phyloP scores from a whole-genome alignment of 1,284 basidiomycete species.

The Butyriboletus appendiculatus region DNA sequence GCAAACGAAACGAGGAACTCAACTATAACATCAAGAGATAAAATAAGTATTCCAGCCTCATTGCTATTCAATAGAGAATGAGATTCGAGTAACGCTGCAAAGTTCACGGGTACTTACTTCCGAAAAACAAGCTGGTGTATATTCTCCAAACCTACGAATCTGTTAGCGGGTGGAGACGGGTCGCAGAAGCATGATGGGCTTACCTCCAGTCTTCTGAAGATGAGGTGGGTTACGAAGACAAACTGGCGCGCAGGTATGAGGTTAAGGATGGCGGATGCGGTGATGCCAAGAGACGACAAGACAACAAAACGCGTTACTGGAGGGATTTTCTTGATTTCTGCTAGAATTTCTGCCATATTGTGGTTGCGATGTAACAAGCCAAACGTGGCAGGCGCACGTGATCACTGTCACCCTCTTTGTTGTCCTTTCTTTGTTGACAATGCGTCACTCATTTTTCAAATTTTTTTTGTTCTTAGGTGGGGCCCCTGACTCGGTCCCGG shows the following conservation, averaged over 20 bases:
- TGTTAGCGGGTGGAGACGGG: not conserved
- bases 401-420: not conserved
- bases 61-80: constrained; percentile 39
- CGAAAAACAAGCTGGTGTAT: constrained; percentile 77
- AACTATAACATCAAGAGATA: constrained; percentile 80
- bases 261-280: constrained; percentile 60
- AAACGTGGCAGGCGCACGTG: constrained; percentile 13
- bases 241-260: constrained; percentile 57
- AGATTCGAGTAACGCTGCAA: not conserved
- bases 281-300: constrained; percentile 60
- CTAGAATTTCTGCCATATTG: constrained; percentile 38
- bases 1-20: constrained; percentile 25
- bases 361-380: not conserved
- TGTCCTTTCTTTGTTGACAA: not conserved
- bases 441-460: not conserved
- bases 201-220: constrained; percentile 56
- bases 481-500: no score
- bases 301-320: constrained; percentile 80
- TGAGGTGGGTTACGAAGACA: constrained; percentile 53
- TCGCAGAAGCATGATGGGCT: constrained; percentile 23
- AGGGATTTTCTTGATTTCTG: constrained; percentile 80
- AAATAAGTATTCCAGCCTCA: constrained; percentile 66
- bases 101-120: constrained; percentile 47
- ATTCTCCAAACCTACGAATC: constrained; percentile 70
- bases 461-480: not conserved